Percentiles rank a stretch among this genome's conserved stretches.
phyloP scores from a whole-genome alignment of 2,329 filamentous ascomycete species.

The Mycosphaerella arachidis region DNA sequence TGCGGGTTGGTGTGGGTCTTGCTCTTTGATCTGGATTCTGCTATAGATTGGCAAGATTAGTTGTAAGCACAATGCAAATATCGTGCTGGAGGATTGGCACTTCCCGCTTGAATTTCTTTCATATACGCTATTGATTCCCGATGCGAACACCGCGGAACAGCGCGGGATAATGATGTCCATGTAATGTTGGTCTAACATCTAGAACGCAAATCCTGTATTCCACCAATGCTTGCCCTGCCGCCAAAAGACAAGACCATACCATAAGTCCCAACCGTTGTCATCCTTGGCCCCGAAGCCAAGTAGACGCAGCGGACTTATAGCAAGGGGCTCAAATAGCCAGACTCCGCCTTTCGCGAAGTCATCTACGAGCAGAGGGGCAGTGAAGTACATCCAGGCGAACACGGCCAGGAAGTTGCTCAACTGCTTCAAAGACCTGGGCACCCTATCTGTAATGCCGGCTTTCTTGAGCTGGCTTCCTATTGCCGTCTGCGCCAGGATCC shows the following conservation, averaged over 20 bases:
- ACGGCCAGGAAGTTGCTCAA: constrained; percentile 59
- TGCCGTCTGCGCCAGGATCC: constrained; percentile 57
- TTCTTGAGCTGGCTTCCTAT: constrained; percentile 35
- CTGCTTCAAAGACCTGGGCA: constrained; percentile 48
- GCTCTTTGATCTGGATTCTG: too few species aligned
- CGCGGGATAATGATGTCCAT: too few species aligned
- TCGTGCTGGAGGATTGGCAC: too few species aligned
- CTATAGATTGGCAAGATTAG: too few species aligned
- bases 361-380: constrained; percentile 62
- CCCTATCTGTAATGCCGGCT: constrained; percentile 28
- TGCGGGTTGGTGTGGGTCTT: too few species aligned
- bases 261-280: constrained; percentile 66
- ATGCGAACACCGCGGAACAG: too few species aligned
- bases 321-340: constrained; percentile 80
- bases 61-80: too few species aligned
- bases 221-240: constrained; percentile 61
- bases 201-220: constrained; percentile 50
- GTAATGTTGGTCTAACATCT: not conserved
- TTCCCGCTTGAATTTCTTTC: too few species aligned
- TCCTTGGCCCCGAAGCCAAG: constrained; percentile 59
- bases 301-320: constrained; percentile 64
- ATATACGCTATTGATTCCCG: too few species aligned
- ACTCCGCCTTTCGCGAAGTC: constrained; percentile 71
- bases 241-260: constrained; percentile 52
- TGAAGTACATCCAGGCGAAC: constrained; percentile 63